These are phyloP conservation scores for Trichosporon faecale DNA, from an alignment of 1,284 basidiomycete genomes.

Conservation along the genomic window DNA sequence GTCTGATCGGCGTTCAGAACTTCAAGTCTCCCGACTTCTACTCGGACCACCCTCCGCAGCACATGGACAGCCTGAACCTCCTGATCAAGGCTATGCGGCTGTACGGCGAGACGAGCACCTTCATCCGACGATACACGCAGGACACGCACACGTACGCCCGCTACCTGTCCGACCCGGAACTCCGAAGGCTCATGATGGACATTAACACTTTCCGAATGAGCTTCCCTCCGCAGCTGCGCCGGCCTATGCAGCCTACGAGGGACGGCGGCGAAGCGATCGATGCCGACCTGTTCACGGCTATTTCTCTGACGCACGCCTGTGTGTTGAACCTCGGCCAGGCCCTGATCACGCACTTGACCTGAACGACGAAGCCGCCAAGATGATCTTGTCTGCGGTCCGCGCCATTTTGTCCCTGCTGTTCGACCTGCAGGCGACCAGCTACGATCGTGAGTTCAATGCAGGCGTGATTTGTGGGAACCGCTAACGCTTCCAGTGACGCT, in stretches of 20 bases:
- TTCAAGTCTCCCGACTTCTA: constrained; percentile 30
- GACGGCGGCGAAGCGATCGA: constrained; percentile 29
- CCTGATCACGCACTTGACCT: constrained; percentile 39
- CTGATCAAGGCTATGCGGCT: constrained; percentile 59
- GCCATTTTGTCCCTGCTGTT: constrained; percentile 44
- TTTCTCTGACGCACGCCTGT: constrained; percentile 36
- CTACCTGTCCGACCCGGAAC: constrained; percentile 33
- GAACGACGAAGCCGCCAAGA: constrained; percentile 37
- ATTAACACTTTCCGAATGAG: constrained; percentile 41
- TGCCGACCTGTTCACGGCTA: constrained; percentile 34
- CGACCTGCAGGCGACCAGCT: constrained; percentile 43
- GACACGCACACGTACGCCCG: constrained; percentile 33
- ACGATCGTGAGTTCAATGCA: constrained; percentile 33
- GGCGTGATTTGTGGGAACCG: not conserved
- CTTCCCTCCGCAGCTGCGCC: constrained; percentile 36
- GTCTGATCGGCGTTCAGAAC: constrained; percentile 35
- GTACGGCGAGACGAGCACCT: constrained; percentile 53
- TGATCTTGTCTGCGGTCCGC: constrained; percentile 43
- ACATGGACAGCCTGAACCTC: constrained; percentile 59
- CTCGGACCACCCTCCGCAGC: constrained; percentile 31
- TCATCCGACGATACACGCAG: constrained; percentile 39
- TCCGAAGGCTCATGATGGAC: constrained; percentile 34
- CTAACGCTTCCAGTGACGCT: constrained; percentile 33
- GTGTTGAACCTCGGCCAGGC: constrained; percentile 40
- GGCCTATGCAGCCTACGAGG: constrained; percentile 26